Percentiles rank a stretch among this genome's conserved stretches.
These are phyloP conservation scores for Lomentospora prolificans DNA, from an alignment of 2,329 filamentous ascomycete species.

Conservation along the genomic window DNA sequence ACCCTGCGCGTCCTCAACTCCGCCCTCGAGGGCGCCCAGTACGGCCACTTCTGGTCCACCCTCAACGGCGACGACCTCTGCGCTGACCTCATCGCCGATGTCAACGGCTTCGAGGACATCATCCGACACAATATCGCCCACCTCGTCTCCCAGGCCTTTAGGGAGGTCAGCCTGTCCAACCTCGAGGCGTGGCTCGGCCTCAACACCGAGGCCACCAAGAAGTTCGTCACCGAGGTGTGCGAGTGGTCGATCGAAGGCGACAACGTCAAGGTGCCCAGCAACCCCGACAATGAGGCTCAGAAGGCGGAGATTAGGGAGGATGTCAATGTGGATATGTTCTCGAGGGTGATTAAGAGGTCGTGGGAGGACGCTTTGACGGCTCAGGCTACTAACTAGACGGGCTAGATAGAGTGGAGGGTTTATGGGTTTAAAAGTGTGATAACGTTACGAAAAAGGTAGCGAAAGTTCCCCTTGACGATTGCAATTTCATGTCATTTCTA, in stretches of 20 bases:
- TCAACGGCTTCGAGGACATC: constrained; percentile 88
- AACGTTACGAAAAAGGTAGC: background rate
- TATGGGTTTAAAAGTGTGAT: background rate
- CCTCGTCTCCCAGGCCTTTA: constrained; percentile 72
- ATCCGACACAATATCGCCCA: constrained; percentile 84
- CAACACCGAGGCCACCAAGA: constrained; percentile 55
- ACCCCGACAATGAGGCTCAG: constrained; percentile 96
- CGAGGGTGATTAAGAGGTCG: constrained; percentile 68
- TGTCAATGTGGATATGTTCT: constrained; percentile 82
- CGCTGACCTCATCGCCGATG: constrained; percentile 89
- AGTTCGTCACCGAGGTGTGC: constrained; percentile 77
- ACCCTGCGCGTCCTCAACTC: constrained; percentile 79
- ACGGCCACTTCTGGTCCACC: constrained; percentile 85
- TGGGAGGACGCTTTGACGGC: constrained; percentile 55
- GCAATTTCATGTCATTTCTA: background rate
- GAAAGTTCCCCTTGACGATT: background rate
- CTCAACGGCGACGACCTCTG: constrained; percentile 92
- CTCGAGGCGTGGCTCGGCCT: constrained; percentile 71
- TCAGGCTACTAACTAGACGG: background rate
- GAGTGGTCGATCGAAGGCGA: constrained; percentile 71
- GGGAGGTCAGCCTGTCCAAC: constrained; percentile 58
- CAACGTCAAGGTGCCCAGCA: constrained; percentile 68
- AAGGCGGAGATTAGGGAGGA: constrained; percentile 92
- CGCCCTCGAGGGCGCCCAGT: constrained; percentile 83
- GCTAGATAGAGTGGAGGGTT: background rate